Percentiles rank a stretch among this genome's conserved stretches.
Evolutionary conservation across 768 basidiomycete species (phyloP).

Genomic region (Serendipita sp.): DNA sequence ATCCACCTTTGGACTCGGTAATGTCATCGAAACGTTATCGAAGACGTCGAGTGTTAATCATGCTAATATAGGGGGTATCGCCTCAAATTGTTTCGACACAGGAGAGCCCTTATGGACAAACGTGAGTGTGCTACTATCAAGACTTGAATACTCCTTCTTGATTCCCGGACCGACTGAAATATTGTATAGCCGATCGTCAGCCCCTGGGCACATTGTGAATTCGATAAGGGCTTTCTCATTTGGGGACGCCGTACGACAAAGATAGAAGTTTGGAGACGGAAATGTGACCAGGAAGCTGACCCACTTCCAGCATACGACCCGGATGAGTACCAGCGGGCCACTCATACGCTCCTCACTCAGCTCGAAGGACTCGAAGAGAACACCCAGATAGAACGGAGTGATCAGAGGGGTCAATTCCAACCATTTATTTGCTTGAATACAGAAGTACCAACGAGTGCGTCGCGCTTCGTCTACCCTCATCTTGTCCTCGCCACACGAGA

Average conservation of each 20-base stretch:
- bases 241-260: not conserved
- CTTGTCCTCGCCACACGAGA: not conserved
- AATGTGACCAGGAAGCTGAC: not conserved
- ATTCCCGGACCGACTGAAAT: not conserved
- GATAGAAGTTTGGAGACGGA: not conserved
- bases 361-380: too few relatives aligned
- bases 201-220: not conserved
- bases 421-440: not conserved
- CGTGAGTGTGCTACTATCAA: not conserved
- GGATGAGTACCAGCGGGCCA: not conserved
- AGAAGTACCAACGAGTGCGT: not conserved
- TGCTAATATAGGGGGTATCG: not conserved
- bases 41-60: not conserved
- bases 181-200: not conserved
- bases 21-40: not conserved
- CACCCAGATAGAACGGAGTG: too few relatives aligned
- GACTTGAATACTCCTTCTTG: not conserved
- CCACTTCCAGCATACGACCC: not conserved
- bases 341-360: too few relatives aligned
- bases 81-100: too few relatives aligned
- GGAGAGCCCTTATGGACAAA: too few relatives aligned
- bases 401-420: not conserved
- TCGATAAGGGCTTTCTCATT: not conserved
- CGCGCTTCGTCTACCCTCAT: not conserved
- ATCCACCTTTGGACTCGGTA: not conserved